Evolutionary conservation across 2,329 filamentous ascomycete species (phyloP), one percentile per base, ranked within the genome.

Genomic region (Arachnomyces sp.): DNA sequence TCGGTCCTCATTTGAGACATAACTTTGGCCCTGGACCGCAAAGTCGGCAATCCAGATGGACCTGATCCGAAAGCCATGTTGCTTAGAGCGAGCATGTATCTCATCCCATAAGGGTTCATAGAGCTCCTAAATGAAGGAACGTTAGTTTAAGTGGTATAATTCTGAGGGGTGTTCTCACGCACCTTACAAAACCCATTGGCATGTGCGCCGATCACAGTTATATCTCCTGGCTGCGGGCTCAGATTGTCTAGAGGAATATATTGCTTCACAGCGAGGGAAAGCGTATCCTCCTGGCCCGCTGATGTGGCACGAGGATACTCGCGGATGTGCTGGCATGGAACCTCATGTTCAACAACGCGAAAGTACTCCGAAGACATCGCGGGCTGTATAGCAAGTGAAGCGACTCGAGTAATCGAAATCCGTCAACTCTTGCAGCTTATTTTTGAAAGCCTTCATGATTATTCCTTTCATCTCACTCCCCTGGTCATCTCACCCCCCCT

Each of bases 101-200:
- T 94, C 86, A 43, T 90, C 85, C 84, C 88, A 95, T 0, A 95
- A 68, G 0, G 90, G 84, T 54, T 95, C 89, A 57, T 95, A 95
- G 2, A 95, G 65, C 69, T 96, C 90, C 83, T 88, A 47, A 25
- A 9, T 25, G 11, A 3, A 8, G 31, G 29, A 20, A 12, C 4
- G 42, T 52, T 28, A 50, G 43, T 6, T 29, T 35, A 33, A 12
- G 9, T 17, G 13, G 7, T 14, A 34, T 34, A 1, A 14, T 28
- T 20, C 39, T 31, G n/a, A 16, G 34, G 20, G 44, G 37, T 28
- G 7, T 28, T 25, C 20, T 9, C 37, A 30, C 53, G 39, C 60
- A 84, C 84, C 73, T 95, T 96, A 8, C 86, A 84, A 50, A 95
- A 94, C 8, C 82, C 90, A 66, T 95, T 95, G 36, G 87, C 90